Conservation (phyloP, 305 asterid species). For the Nicotiana rustica region DNA sequence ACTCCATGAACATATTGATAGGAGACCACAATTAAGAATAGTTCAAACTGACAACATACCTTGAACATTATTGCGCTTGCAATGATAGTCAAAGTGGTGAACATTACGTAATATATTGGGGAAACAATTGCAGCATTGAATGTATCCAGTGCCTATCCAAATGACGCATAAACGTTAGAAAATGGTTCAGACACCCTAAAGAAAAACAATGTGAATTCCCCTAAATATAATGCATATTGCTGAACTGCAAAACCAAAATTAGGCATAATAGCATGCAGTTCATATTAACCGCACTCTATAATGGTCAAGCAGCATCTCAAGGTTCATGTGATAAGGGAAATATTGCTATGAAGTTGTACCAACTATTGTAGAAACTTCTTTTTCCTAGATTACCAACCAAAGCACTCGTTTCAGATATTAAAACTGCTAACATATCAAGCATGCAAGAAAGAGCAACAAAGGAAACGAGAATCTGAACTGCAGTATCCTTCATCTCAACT, state of each 20-base stretch:
- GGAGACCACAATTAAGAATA: constrained; percentile 26
- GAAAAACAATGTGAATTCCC: neutral
- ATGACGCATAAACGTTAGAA: constrained; percentile 28
- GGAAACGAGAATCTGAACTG: neutral
- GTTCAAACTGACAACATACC: constrained; percentile 48
- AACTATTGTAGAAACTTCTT: neutral
- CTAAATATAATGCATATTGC: neutral
- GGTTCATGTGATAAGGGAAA: neutral
- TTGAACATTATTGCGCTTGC: constrained; percentile 93
- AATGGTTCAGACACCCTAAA: neutral
- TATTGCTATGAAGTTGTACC: neutral
- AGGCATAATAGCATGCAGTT: constrained; percentile 8
- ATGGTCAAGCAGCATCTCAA: neutral
- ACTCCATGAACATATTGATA: constrained; percentile 3
- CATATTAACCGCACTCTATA: neutral
- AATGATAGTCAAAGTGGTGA: constrained; percentile 77
- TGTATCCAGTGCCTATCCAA: constrained; percentile 78
- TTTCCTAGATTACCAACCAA: neutral
- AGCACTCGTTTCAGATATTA: neutral
- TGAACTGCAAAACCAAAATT: constrained; percentile 4
- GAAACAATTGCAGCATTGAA: constrained; percentile 84
- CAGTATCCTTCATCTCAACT: neutral
- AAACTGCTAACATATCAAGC: constrained; percentile 13
- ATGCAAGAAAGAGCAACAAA: neutral
- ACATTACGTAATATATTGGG: constrained; percentile 88